Evolutionary conservation across 2,329 filamentous ascomycete species (phyloP), one percentile per base, ranked within the genome.

Genomic region (Fusarium brevicatenulatum): DNA sequence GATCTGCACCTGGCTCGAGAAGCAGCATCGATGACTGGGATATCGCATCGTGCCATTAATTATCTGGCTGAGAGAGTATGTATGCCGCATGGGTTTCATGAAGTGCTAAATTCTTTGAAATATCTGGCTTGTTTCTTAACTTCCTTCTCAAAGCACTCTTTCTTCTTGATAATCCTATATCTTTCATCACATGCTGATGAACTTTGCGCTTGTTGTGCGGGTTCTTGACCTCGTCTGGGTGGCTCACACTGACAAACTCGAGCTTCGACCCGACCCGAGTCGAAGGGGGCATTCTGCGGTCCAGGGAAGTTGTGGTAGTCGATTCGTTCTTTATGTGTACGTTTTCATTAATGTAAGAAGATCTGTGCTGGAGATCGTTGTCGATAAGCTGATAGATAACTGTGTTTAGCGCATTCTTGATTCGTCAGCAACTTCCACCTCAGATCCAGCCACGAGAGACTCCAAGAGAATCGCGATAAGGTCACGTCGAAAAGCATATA

Each of bases 121-220:
- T 15, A 4, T 21, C n/a, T 8, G 15, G 25, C 8, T 23, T 19
- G 7, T 11, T n/a, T 7, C 13, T 25, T 18, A 0, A 7, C 15
- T 23, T 42, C 15, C 21, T 32, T 21, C 34, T 49, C 7, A 3
- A 4, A 4, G 19, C 23, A 11, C 28, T 42, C 23, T 60, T 63
- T 32, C 60, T 47, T 30, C 60, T 59, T n/a, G 36, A 59, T 11
- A 59, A 19, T 4, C 54, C 53, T 47, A 60, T 49, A 16, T 47
- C 42, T 36, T 30, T 63, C 53, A 63, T 63, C 28, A 63, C 60
- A 63, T 63, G 60, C 23, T 63, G 42, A 18, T 57, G 60, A 15
- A 63, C 36, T 30, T 60, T 59, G 28, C 36, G 53, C n/a, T 59
- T 59, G 28, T 60, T 63, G 28, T 37, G n/a, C 25, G 15, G 28